Base-by-base conservation (phyloP, 371 early-diverging fungal genomes). In the Mucor mucedo region DNA sequence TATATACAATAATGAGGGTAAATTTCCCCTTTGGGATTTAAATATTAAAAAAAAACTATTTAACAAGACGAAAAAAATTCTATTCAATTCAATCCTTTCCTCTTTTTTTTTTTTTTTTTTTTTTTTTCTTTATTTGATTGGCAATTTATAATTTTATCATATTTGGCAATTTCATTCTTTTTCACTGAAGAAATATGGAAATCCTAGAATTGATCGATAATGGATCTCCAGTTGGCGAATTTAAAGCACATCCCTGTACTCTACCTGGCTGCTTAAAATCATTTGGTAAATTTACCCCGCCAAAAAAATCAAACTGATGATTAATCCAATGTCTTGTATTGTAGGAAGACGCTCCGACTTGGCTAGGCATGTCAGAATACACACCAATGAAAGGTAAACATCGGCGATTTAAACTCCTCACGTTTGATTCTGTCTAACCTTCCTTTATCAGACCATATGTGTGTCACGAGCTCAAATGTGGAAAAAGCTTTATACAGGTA, bases 401-500 rank as follows among this genome's bases (percentile, higher is more conserved):
- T 40, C 29, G 44, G 13, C 53, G 29, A 38, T 44, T 33, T 48
- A 48, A 13, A 48, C 58, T 63, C 55, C 63, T 54, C 55, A 49
- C 8, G 27, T 41, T 35, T 35, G 35, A 8, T 30, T 38, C 21
- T 54, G 62, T 62, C 60, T 66, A 63, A 68, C 60, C 60, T 63
- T 60, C 69, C 69, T 60, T 66, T 74, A 53, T 38, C 65, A 83
- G 85, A 74, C 89, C 89, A 11, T 91, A 84, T 75, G 75, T 77
- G 52, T 90, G 92, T 72, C 60, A 72, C 54, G 80, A 82, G 52
- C 73, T 72, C 47, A 83, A 78, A 55, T 92, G 92, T 70, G 82
- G 84, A 69, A 92, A 92, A 76, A 79, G 87, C 52, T 91, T 91
- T 64, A 87, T 91, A 69, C 91, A 91, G 73, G 79, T 78, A 74